phyloP scores from a whole-genome alignment of 106 monocot species.

The Apostasia shenzhenica region DNA sequence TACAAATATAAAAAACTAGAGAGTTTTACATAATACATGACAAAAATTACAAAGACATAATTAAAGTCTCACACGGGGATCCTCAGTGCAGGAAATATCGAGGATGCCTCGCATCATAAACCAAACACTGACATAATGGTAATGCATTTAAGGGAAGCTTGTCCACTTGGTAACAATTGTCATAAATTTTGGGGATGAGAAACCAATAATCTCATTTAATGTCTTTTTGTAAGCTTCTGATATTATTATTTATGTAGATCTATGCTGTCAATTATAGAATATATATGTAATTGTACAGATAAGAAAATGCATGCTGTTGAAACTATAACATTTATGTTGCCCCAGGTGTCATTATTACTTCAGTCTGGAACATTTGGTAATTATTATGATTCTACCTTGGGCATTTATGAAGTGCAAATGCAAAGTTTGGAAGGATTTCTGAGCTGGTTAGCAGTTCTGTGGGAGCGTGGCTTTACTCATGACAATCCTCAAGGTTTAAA shows the following conservation, averaged over 20 bases:
- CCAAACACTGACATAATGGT: background rate
- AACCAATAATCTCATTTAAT: background rate
- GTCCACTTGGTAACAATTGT: background rate
- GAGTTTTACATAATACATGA: too few relatives aligned
- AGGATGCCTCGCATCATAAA: too few relatives aligned
- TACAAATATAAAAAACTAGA: too few relatives aligned
- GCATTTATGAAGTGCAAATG: slow-evolving; percentile 42
- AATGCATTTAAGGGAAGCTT: background rate
- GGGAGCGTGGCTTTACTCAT: slow-evolving; percentile 92
- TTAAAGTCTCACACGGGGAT: too few relatives aligned
- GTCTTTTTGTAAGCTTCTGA: background rate
- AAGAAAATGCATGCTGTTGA: background rate
- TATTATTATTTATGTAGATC: background rate
- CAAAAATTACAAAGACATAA: too few relatives aligned
- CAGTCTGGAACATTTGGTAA: slow-evolving; percentile 23
- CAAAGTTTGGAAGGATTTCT: slow-evolving; percentile 52
- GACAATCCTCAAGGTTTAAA: slow-evolving; percentile 76
- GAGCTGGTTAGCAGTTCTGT: slow-evolving; percentile 69
- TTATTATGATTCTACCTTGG: background rate
- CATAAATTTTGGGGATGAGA: background rate
- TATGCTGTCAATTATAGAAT: background rate
- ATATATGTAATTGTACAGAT: background rate
- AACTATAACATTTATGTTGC: background rate
- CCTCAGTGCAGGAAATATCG: too few relatives aligned
- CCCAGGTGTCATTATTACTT: slow-evolving; percentile 66